Base-by-base conservation (phyloP, 2,329 filamentous ascomycete species). In the Diaporthe citri region DNA sequence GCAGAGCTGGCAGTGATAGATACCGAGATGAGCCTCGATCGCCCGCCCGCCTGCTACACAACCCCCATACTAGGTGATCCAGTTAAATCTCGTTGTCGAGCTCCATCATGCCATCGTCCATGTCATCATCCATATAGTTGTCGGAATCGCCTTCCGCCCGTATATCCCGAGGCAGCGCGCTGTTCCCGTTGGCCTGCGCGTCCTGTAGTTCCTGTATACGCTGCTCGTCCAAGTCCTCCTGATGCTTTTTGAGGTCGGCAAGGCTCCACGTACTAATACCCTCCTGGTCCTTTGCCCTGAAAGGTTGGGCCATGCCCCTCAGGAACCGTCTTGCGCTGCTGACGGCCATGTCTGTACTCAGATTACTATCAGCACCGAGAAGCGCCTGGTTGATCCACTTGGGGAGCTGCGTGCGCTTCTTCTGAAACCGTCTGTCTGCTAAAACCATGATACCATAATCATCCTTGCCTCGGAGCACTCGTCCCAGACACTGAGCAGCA, bases 361-460 rank as follows among this genome's bases (percentile, higher is more conserved):
- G 88, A 79, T 98, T 98, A 15, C 93, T 92, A 78, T 98, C 95
- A 31, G 93, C 93, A 67, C 98, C 95, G 43, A 94, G 87, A 76
- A 99, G 89, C 4, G 94, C 95, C 81, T 97, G 94, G 77, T 93
- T 94, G 81, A 99, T 99, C 97, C 97, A 99, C 82, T 98, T 98
- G 15, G 97, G 97, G 39, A 99, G 88, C 84, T 99, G 97, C 4
- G 85, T 88, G 51, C 95, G 90, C 85, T 98, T 98, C 86, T 97
- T 97, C 82, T 95, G 93, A 84, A 98, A 99, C 25, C 97, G 92
- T 56, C 95, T 93, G 83, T 99, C 97, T 2, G 97, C 97, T 39
- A 99, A 88, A 6, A 99, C 96, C 97, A 99, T 99, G 87, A 99
- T 95, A n/a, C 97, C 97, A 83, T 99, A 99, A 84, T 99, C 97